phyloP scores from a whole-genome alignment of 2,329 filamentous ascomycete species.

The Penicillium sp. region DNA sequence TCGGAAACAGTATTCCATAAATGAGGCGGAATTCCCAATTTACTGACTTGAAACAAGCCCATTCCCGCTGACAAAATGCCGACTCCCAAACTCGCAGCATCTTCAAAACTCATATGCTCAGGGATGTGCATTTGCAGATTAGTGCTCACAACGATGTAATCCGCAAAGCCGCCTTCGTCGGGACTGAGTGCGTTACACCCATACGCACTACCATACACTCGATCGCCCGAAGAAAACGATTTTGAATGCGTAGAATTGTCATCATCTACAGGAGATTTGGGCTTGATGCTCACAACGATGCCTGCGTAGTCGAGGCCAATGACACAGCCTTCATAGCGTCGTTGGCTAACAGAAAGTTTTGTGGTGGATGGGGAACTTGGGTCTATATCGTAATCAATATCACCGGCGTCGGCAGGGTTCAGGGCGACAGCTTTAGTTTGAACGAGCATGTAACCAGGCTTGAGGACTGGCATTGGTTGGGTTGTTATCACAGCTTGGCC shows the following conservation, averaged over 20 bases:
- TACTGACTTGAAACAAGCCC: constrained; percentile 1
- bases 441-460: too few relatives aligned
- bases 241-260: background rate
- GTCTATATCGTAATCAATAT: background rate
- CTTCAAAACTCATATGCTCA: constrained; percentile 26
- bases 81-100: constrained; percentile 28
- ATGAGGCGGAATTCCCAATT: background rate
- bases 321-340: background rate
- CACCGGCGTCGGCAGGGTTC: too few relatives aligned
- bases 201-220: constrained; percentile 29
- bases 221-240: constrained; percentile 26
- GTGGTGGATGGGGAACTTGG: background rate
- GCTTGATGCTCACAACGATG: background rate
- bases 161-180: constrained; percentile 32
- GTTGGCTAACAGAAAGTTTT: background rate
- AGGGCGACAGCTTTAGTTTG: too few relatives aligned
- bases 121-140: constrained; percentile 29
- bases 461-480: too few relatives aligned
- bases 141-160: constrained; percentile 27
- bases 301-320: constrained; percentile 1
- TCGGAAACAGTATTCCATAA: background rate
- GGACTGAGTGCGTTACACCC: constrained; percentile 26
- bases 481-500: too few relatives aligned
- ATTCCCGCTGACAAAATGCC: constrained; percentile 18
- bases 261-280: background rate